A percentile compares a stretch with the other conserved stretches of the same genome.
Evolutionary conservation across 208 protist species (phyloP).

Genomic region (Acanthamoeba healyi): DNA sequence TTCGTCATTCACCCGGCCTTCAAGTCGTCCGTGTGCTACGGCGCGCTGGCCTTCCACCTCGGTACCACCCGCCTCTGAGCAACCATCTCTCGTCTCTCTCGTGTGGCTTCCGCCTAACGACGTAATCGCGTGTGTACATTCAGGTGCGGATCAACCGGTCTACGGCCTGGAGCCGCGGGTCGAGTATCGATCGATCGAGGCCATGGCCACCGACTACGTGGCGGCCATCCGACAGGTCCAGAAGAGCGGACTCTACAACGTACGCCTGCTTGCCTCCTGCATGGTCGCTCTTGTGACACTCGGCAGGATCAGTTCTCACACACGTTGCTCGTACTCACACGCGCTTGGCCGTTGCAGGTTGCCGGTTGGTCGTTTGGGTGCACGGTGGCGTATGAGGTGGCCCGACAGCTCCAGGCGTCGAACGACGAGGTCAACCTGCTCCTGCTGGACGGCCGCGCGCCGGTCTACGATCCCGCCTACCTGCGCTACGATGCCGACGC

Average conservation of each 20-base stretch:
- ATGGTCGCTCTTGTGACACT: background rate
- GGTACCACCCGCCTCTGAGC: no score
- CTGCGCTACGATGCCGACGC: constrained; percentile 28
- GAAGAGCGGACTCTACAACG: background rate
- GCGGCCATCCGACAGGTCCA: constrained; percentile 22
- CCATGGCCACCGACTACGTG: constrained; percentile 62
- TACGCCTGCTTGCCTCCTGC: background rate
- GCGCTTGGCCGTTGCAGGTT: background rate
- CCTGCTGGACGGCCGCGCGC: constrained; percentile 58
- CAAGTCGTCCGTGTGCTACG: constrained; percentile 54
- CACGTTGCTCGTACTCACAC: background rate
- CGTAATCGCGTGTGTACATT: background rate
- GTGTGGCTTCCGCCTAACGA: background rate
- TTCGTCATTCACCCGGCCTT: constrained; percentile 66
- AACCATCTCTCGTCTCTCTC: no score
- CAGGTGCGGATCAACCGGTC: background rate
- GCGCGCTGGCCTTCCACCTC: constrained; percentile 41
- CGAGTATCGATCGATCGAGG: constrained; percentile 57
- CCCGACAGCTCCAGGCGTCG: constrained; percentile 29
- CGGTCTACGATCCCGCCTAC: constrained; percentile 22
- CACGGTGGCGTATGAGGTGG: constrained; percentile 61
- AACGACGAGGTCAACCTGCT: constrained; percentile 24
- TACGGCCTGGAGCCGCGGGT: background rate
- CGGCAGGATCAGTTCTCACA: no score
- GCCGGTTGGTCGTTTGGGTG: constrained; percentile 62